Conservation (phyloP, 1,139 yeast genomes). For the Saccharomycopsis hybrid region DNA sequence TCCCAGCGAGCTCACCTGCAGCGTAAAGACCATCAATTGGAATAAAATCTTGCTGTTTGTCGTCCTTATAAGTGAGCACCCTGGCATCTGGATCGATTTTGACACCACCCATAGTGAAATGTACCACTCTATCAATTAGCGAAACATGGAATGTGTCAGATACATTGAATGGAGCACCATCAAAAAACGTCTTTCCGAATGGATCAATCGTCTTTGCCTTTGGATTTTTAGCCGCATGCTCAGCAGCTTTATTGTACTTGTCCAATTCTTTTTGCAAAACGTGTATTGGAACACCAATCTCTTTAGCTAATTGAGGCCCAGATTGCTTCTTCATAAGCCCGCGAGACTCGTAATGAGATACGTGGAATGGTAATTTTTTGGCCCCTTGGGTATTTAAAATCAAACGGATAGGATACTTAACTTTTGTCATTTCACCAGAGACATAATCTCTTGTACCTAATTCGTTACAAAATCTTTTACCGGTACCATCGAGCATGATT, state of each 20-base stretch:
- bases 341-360: constrained; percentile 61
- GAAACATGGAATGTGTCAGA: constrained; percentile 38
- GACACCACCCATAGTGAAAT: constrained; percentile 85
- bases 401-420: constrained; percentile 47
- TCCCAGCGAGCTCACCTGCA: constrained; percentile 79
- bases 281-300: constrained; percentile 34
- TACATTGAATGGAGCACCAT: constrained; percentile 40
- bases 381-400: constrained; percentile 42
- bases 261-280: constrained; percentile 35
- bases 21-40: constrained; percentile 62
- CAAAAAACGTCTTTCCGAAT: constrained; percentile 46
- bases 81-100: constrained; percentile 54
- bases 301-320: constrained; percentile 44
- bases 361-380: constrained; percentile 44
- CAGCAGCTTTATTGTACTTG: constrained; percentile 42
- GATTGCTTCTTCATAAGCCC: constrained; percentile 52
- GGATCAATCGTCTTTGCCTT: constrained; percentile 31
- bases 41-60: constrained; percentile 20
- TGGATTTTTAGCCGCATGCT: constrained; percentile 26
- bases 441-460: constrained; percentile 66
- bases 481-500: constrained; percentile 52
- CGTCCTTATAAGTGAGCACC: constrained; percentile 41
- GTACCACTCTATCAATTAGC: constrained; percentile 67
- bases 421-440: constrained; percentile 50
- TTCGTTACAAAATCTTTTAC: constrained; percentile 67